phyloP scores from a whole-genome alignment of 345 rosid genomes.

The Populus alba region DNA sequence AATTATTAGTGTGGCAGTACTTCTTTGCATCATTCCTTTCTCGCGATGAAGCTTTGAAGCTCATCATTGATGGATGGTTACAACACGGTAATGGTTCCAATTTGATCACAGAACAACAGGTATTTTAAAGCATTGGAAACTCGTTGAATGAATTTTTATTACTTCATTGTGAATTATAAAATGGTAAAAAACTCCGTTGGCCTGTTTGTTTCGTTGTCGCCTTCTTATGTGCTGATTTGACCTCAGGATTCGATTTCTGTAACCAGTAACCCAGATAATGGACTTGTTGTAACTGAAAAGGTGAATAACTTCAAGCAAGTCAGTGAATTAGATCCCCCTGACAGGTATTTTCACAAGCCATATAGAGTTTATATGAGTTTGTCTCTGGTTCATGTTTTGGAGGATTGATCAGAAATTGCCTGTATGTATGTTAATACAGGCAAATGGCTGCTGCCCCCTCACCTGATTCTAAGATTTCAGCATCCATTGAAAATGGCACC shows the following conservation, averaged over 20 bases:
- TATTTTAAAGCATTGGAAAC: constrained; percentile 10
- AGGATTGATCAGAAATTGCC: constrained; percentile 13
- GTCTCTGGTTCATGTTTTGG: constrained; percentile 13
- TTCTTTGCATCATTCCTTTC: constrained; percentile 74
- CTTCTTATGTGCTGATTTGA: constrained; percentile 3
- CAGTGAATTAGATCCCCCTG: constrained; percentile 33
- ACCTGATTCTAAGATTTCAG: constrained; percentile 34
- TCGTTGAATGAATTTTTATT: background rate
- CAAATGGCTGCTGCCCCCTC: constrained; percentile 34
- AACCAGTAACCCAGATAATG: constrained; percentile 55
- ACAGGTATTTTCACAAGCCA: constrained; percentile 46
- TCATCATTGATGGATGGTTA: constrained; percentile 59
- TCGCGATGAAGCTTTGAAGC: constrained; percentile 66
- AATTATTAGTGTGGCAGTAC: constrained; percentile 43
- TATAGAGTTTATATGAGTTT: constrained; percentile 8
- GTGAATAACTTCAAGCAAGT: constrained; percentile 33
- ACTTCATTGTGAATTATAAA: background rate
- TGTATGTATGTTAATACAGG: constrained; percentile 43
- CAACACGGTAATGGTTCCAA: constrained; percentile 34
- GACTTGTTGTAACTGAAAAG: constrained; percentile 44
- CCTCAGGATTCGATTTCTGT: constrained; percentile 56
- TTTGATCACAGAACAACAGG: constrained; percentile 50
- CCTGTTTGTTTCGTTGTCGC: background rate
- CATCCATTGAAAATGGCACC: constrained; percentile 38
- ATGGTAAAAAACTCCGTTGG: background rate